phyloP scores from a whole-genome alignment of 768 basidiomycete genomes.

The Scleroderma bovista region DNA sequence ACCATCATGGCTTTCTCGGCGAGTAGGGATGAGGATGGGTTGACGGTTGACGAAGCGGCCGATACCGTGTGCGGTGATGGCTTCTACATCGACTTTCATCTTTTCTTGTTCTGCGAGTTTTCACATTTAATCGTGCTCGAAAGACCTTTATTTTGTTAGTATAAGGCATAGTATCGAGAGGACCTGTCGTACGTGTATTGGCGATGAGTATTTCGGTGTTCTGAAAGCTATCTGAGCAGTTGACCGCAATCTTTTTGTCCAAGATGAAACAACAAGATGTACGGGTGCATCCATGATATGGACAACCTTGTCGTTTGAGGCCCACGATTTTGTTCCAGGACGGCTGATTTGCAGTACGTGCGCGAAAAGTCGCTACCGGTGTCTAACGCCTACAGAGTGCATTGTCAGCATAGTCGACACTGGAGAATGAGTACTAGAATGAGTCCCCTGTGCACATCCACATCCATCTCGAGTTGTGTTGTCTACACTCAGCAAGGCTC shows the following conservation, averaged over 20 bases:
- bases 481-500: no score
- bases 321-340: no score
- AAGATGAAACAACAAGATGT: conserved; percentile 99
- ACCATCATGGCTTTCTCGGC: conserved; percentile 92
- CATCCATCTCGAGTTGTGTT: no score
- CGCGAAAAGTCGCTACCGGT: no score
- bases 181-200: conserved; percentile 73
- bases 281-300: no score
- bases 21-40: conserved; percentile 90
- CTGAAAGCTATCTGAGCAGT: conserved; percentile 91
- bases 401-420: no score
- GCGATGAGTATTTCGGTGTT: conserved; percentile 95
- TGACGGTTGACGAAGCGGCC: conserved; percentile 98
- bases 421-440: no score
- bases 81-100: conserved; percentile 97
- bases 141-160: conserved; percentile 99
- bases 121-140: conserved; percentile 93
- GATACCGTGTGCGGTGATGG: conserved; percentile 91
- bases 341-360: no score
- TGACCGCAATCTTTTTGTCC: conserved; percentile 90
- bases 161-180: conserved; percentile 26
- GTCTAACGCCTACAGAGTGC: no score
- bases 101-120: conserved; percentile 98
- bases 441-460: no score
- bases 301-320: no score